Percentiles rank a stretch among this genome's conserved stretches.
Conservation (phyloP, 2,329 filamentous ascomycete species). For the Plenodomus tracheiphilus region DNA sequence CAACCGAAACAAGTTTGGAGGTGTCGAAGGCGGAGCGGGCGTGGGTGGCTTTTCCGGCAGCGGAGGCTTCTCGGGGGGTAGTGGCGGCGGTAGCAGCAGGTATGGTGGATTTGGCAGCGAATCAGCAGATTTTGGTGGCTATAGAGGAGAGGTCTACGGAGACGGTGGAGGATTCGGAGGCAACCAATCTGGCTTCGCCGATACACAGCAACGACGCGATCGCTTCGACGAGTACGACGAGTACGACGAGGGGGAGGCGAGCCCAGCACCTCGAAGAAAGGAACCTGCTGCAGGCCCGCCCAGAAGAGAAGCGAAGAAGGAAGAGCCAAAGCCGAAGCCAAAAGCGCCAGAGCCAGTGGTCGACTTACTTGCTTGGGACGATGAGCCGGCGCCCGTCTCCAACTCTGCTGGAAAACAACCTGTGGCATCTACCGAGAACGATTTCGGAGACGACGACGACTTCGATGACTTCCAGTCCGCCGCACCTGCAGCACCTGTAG, state of each 20-base stretch:
- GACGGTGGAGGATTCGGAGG: constrained; percentile 94
- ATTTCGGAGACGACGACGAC: constrained; percentile 73
- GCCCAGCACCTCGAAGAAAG: constrained; percentile 55
- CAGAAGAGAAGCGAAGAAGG: constrained; percentile 60
- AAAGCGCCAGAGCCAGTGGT: constrained; percentile 75
- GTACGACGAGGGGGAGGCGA: constrained; percentile 75
- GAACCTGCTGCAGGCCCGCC: constrained; percentile 44
- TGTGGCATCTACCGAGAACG: constrained; percentile 45
- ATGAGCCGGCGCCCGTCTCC: constrained; percentile 63
- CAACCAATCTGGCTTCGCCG: constrained; percentile 67
- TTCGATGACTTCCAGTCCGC: constrained; percentile 98
- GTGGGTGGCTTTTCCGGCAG: constrained; percentile 58
- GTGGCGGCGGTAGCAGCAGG: constrained; percentile 56
- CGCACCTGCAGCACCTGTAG: constrained; percentile 49
- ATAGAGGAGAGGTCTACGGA: constrained; percentile 81
- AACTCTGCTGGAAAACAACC: constrained; percentile 51
- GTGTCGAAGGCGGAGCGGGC: constrained; percentile 80
- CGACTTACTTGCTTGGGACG: constrained; percentile 90
- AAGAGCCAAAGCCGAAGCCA: constrained; percentile 78
- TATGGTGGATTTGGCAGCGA: constrained; percentile 88
- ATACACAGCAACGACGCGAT: constrained; percentile 66
- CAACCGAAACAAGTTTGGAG: constrained; percentile 93
- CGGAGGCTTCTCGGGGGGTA: constrained; percentile 70
- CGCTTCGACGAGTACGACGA: constrained; percentile 98
- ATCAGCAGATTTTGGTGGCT: constrained; percentile 62